These are phyloP conservation scores for Styphnolobium japonicum DNA, from an alignment of 306 rosid species.

Conservation along the genomic window DNA sequence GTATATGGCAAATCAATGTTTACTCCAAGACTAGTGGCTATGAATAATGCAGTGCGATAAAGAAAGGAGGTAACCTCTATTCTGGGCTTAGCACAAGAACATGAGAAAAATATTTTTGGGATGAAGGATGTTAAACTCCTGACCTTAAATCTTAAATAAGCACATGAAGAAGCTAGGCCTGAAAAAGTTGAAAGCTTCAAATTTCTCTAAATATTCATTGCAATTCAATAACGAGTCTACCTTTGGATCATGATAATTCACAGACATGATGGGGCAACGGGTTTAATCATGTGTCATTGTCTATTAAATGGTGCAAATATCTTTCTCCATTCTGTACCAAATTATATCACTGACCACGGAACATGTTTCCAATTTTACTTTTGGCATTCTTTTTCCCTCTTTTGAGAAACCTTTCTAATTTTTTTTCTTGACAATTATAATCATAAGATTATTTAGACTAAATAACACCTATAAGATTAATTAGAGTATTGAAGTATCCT, in stretches of 20 bases:
- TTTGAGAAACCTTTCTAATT: background rate
- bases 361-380: background rate
- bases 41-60: conserved; percentile 12
- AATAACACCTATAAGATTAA: background rate
- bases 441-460: background rate
- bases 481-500: background rate
- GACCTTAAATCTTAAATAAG: conserved; percentile 25
- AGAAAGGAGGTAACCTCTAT: background rate
- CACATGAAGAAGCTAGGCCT: background rate
- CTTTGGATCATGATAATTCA: background rate
- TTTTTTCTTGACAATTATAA: conserved; percentile 12
- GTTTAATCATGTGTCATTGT: background rate
- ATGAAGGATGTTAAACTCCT: background rate
- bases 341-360: background rate
- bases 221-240: conserved; percentile 14
- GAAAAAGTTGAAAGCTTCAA: conserved; percentile 4
- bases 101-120: background rate
- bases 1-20: background rate
- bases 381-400: background rate
- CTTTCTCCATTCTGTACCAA: background rate
- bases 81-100: conserved; percentile 10
- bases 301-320: conserved; percentile 4
- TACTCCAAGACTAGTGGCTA: background rate
- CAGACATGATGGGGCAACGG: background rate
- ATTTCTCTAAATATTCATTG: background rate